These are phyloP conservation scores for Penicillium sp. DNA, from an alignment of 2,329 filamentous ascomycete species.

Conservation along the genomic window DNA sequence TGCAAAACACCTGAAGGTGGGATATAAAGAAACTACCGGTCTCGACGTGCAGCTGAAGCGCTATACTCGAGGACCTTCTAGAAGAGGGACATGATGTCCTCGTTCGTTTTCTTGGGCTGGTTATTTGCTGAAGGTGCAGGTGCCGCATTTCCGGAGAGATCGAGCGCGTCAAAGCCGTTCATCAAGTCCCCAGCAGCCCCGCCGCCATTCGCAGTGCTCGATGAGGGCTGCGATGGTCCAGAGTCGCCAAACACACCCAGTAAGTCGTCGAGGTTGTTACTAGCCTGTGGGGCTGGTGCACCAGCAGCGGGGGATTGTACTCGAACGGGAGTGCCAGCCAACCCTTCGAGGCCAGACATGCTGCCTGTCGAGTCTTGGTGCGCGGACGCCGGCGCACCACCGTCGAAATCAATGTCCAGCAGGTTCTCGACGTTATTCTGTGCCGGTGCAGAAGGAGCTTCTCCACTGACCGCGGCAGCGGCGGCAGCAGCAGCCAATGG, in stretches of 20 bases:
- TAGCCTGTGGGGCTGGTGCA: conserved; percentile 25
- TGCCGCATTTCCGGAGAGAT: conserved; percentile 54
- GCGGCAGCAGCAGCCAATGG: conserved; percentile 81
- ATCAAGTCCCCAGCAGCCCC: conserved; percentile 53
- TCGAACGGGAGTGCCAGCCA: conserved; percentile 53
- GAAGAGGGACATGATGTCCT: conserved; percentile 53
- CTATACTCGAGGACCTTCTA: conserved; percentile 27
- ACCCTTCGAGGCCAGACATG: conserved; percentile 57
- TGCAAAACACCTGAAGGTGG: conserved; percentile 22
- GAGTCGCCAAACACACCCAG: conserved; percentile 61
- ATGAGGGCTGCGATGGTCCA: conserved; percentile 33
- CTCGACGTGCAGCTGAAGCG: conserved; percentile 3
- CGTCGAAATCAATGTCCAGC: conserved; percentile 93
- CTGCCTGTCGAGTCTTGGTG: conserved; percentile 58
- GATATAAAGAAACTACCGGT: conserved; percentile 16
- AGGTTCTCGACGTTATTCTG: conserved; percentile 89
- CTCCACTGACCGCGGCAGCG: conserved; percentile 55
- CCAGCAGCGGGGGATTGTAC: conserved; percentile 42
- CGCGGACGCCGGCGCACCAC: conserved; percentile 80
- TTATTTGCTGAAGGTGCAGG: conserved; percentile 21
- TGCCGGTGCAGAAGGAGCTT: conserved; percentile 45
- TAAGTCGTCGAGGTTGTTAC: conserved; percentile 72
- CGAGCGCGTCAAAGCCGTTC: conserved; percentile 78
- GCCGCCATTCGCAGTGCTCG: conserved; percentile 30
- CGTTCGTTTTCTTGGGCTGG: conserved; percentile 47